Percentiles rank a stretch among this genome's conserved stretches.
These are phyloP conservation scores for Setaria italica DNA, from an alignment of 202 grass and related monocot species.

Conservation along the genomic window DNA sequence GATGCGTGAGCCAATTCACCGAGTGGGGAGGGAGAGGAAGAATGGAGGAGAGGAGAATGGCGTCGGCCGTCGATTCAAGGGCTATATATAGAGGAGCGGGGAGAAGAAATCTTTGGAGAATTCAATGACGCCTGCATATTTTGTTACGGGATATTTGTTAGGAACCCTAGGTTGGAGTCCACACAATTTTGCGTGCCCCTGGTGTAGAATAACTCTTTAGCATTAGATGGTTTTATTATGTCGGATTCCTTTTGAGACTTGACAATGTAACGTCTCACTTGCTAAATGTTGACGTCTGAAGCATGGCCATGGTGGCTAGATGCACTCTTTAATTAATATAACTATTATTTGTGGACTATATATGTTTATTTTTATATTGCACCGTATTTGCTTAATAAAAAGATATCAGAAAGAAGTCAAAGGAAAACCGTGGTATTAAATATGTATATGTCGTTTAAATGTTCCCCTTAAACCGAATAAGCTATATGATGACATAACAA, in stretches of 20 bases:
- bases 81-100: conserved; percentile 49
- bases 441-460: not conserved
- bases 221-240: not conserved
- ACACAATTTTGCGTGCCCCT: conserved; percentile 2
- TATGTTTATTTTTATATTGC: not conserved
- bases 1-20: conserved; percentile 19
- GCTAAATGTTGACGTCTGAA: not conserved
- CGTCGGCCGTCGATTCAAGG: conserved; percentile 17
- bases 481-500: not conserved
- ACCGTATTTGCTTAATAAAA: not conserved
- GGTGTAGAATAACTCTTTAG: not conserved
- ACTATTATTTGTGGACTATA: not conserved
- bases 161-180: not conserved
- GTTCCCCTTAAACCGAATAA: accelerated
- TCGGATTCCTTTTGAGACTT: not conserved
- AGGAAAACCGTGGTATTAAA: not conserved
- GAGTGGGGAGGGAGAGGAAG: conserved; percentile 25
- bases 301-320: not conserved
- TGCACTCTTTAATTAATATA: not conserved
- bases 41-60: conserved; percentile 37
- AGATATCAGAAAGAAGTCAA: not conserved
- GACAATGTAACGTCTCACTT: not conserved
- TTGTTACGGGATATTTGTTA: conserved; percentile 42
- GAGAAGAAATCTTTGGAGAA: conserved; percentile 51
- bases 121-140: conserved; percentile 42